Base-by-base conservation (phyloP, 2,329 filamentous ascomycete genomes). In the Nemania sp. region DNA sequence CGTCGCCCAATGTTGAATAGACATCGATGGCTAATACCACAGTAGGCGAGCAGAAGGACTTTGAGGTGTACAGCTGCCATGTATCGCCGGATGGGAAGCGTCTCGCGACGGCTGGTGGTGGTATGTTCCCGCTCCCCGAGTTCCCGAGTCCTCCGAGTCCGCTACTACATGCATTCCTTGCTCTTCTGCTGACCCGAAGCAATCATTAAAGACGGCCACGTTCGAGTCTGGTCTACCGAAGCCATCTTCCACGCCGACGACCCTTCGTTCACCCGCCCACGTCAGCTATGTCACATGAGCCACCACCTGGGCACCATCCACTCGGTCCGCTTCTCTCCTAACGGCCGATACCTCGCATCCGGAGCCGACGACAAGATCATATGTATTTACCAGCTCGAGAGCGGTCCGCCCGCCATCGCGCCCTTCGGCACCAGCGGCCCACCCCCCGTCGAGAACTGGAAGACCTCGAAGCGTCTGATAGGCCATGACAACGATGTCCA, bases 361-460 rank as follows among this genome's bases (percentile, higher is more conserved):
- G 95, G 95, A 59, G 96, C 96, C 70, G 95, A 99, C 77, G 95
- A 99, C 80, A 97, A 97, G 81, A 94, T 99, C 73, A 96, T 99
- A 67, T 97, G 95, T 77, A 92, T 99, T 67, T 99, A 99, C 77
- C 89, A 91, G 64, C 85, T 97, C 56, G 92, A 98, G 76, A 86
- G 90, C 59, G 91, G 88, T 72, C 87, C 91, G 21, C 90, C 93
- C 2, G 83, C 90, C 29, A 85, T 90, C 70, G 84, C 89, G 54
- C 85, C 90, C 10, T 89, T 90, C 10, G 90, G 90, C 63, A 87
- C 90, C 52, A 95, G 93, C 75, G 95, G 98, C 73, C 87, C 92
- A 32, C 92, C 94, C 2, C 92, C 94, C 0, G 90, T 96, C 48
- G 95, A 99, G 81, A 98, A 97, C 71, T 99, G 95, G 95, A 93